A percentile compares a stretch with the other conserved stretches of the same genome.
phyloP scores from a whole-genome alignment of 2,329 filamentous ascomycete species.

The Lecanicillium sp. region DNA sequence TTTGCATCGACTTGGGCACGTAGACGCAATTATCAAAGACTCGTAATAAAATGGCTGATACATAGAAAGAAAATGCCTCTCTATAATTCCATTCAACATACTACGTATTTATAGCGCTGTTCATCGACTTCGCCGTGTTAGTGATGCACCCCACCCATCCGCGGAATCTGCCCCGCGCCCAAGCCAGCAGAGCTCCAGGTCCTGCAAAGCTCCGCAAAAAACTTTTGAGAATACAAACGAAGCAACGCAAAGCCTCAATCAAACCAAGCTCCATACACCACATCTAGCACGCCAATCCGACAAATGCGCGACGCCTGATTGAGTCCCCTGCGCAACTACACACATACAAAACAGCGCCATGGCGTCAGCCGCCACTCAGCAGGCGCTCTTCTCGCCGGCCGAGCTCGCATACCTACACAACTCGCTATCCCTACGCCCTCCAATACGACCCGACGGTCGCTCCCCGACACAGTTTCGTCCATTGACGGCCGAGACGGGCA shows the following conservation, averaged over 20 bases:
- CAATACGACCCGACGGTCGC: constrained; percentile 84
- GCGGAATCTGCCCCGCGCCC: too few relatives aligned
- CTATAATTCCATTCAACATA: too few relatives aligned
- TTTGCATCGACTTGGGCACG: too few relatives aligned
- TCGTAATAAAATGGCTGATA: too few relatives aligned
- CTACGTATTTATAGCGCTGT: too few relatives aligned
- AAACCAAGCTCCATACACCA: not conserved
- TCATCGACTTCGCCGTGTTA: too few relatives aligned
- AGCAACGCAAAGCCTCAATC: not conserved
- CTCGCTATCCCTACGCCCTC: constrained; percentile 71
- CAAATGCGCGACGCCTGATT: too few relatives aligned
- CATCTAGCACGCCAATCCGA: not conserved
- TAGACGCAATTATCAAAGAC: too few relatives aligned
- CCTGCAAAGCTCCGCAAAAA: constrained; percentile 7
- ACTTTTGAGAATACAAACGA: constrained; percentile 1
- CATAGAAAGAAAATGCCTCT: too few relatives aligned
- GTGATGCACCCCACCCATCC: too few relatives aligned
- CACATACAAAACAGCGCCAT: not conserved
- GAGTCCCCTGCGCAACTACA: too few relatives aligned
- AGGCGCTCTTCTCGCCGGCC: constrained; percentile 79
- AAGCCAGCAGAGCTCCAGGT: not conserved
- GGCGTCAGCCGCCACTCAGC: constrained; percentile 53
- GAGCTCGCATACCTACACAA: constrained; percentile 93
- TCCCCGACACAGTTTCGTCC: constrained; percentile 80
- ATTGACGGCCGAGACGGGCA: constrained; percentile 79